Base-by-base conservation (phyloP, 148 eudicot species). In the Simmondsia chinensis region DNA sequence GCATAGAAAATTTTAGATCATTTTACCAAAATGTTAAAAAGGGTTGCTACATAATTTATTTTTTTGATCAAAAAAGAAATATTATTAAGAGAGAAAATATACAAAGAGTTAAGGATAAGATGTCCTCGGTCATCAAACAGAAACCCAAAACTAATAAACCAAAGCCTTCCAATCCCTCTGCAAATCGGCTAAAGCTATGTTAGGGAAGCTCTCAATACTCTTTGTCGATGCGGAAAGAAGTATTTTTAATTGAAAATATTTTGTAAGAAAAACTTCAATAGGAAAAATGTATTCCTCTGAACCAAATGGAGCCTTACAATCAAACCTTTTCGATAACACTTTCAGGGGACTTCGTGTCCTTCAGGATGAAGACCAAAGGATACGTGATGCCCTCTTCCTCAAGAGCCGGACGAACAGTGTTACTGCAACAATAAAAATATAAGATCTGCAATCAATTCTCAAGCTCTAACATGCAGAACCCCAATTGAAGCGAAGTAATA, bases 341-440 rank as follows among this genome's bases (percentile, higher is more conserved):
- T 44, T 52, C 65, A 37, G 70, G 64, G 35, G 39, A 48, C 12
- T 69, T 48, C 2, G 54, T 33, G 50, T 73, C 61, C 69, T 76
- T 76, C 39, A 82, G 66, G 22, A 63, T 74, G 49, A 58, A 54
- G 37, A 76, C 46, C 54, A 82, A 63, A 54, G 70, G 54, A 20
- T 28, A 31, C 40, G 64, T 41, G 55, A 64, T 50, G 30, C 82
- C 94, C 46, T 71, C 80, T 49, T 51, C 78, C 69, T 74, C 74
- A 50, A 79, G 71, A 30, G 54, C 63, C 60, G 61, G 65, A 67
- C 94, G 72, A 40, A 87, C 73, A 60, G 54, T 34, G 32, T 69
- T 61, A 59, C 96, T 87, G 72, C 75, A 52, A 43, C 28, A 39
- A 43, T 35, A 39, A 33, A 57, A 50, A 54, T 9, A 54, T 14